A percentile compares a stretch with the other conserved stretches of the same genome.
phyloP scores from a whole-genome alignment of 73 alveolate species.

The Uronychia setigera region DNA sequence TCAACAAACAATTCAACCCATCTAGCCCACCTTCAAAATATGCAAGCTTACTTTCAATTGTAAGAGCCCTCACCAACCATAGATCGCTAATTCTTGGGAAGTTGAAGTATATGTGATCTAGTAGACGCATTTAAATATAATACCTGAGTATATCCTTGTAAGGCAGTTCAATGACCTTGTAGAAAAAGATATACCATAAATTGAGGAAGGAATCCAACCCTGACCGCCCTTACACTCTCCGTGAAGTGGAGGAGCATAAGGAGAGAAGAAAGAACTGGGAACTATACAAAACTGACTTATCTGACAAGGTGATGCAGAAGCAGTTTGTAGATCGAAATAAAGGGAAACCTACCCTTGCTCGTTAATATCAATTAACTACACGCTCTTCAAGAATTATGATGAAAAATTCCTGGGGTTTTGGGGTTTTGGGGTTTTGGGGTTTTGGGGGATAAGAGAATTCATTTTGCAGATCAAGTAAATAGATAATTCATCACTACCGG shows the following conservation, averaged over 20 bases:
- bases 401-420: no score
- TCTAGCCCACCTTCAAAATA: neutral
- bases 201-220: neutral
- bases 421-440: no score
- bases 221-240: neutral
- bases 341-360: no score
- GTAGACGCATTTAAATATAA: neutral
- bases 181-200: neutral
- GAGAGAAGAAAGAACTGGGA: neutral
- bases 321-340: neutral
- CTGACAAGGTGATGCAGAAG: neutral
- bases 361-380: no score
- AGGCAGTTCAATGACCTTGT: neutral
- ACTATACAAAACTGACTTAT: neutral
- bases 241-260: neutral
- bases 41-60: neutral
- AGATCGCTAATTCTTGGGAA: conserved; percentile 1
- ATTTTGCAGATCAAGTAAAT: no score
- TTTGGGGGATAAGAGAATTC: no score
- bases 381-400: no score
- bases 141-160: conserved; percentile 2
- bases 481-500: no score
- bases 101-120: conserved; percentile 1
- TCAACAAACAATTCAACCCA: no score
- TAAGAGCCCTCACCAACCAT: no score